These are phyloP conservation scores for Trichoderma asperellum DNA, from an alignment of 2,329 filamentous ascomycete genomes.

Conservation along the genomic window DNA sequence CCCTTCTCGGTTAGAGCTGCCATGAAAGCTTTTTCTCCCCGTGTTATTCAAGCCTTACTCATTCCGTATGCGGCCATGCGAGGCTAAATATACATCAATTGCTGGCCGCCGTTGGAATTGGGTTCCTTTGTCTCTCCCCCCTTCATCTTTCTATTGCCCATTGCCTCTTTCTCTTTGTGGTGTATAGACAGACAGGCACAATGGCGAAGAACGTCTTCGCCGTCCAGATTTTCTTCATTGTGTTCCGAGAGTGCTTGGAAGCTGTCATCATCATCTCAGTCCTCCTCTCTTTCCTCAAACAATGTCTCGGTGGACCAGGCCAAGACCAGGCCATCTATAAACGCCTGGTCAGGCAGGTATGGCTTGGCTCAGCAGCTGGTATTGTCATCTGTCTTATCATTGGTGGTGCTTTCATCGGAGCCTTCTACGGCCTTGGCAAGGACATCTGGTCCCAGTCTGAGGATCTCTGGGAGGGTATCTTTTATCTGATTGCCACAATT, in stretches of 20 bases:
- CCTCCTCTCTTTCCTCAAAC: conserved; percentile 76
- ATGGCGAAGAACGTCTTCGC: conserved; percentile 70
- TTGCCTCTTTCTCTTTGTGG: background rate
- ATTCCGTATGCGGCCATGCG: background rate
- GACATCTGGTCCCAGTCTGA: conserved; percentile 66
- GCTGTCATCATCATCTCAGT: conserved; percentile 79
- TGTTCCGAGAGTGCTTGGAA: conserved; percentile 79
- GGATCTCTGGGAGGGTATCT: conserved; percentile 74
- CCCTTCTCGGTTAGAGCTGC: background rate
- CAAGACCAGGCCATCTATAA: conserved; percentile 48
- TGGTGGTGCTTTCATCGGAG: conserved; percentile 66
- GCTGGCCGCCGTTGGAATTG: conserved; percentile 1
- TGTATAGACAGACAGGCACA: conserved; percentile 6
- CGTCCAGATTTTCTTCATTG: conserved; percentile 80
- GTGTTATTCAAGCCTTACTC: background rate
- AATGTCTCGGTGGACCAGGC: conserved; percentile 66
- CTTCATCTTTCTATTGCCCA: background rate
- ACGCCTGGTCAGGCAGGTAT: conserved; percentile 55
- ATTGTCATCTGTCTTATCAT: conserved; percentile 64
- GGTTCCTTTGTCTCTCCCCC: background rate
- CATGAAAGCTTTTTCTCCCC: background rate
- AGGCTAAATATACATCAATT: conserved; percentile 21
- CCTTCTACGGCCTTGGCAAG: conserved; percentile 68
- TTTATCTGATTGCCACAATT: conserved; percentile 67
- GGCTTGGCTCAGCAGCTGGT: conserved; percentile 63